A percentile compares a stretch with the other conserved stretches of the same genome.
These are phyloP conservation scores for Leishmania major DNA, from an alignment of 208 protist species.

Conservation along the genomic window DNA sequence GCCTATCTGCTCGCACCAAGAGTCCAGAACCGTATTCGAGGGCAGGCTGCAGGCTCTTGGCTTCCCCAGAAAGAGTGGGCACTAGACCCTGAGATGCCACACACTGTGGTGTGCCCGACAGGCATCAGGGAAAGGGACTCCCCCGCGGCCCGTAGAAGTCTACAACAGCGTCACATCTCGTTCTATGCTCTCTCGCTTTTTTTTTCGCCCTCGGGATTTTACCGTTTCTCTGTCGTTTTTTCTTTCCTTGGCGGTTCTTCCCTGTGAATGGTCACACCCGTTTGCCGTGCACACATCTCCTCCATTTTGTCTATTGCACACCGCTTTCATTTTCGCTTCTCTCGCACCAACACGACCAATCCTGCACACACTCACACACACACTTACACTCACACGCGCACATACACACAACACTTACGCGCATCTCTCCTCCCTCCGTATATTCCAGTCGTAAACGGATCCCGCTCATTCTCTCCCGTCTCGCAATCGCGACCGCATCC, in stretches of 20 bases:
- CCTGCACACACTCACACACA: background rate
- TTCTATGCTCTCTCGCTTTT: background rate
- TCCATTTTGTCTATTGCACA: background rate
- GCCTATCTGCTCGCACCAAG: background rate
- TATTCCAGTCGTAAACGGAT: background rate
- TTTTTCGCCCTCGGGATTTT: background rate
- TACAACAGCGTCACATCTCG: background rate
- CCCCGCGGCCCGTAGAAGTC: background rate
- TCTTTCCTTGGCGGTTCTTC: background rate
- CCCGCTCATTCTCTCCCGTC: background rate
- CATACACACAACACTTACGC: background rate
- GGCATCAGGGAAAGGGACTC: background rate
- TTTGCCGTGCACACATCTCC: background rate
- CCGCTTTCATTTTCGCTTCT: background rate
- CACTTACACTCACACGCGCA: background rate
- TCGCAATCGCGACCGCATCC: background rate
- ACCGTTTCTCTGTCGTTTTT: background rate
- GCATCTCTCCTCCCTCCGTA: background rate
- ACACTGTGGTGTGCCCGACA: slow-evolving; percentile 38
- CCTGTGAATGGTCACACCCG: background rate
- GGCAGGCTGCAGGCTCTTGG: background rate
- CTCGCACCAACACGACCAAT: background rate
- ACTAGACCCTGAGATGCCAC: slow-evolving; percentile 38
- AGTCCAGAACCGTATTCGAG: background rate
- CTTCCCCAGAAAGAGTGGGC: background rate